A percentile compares a stretch with the other conserved stretches of the same genome.
Conservation (phyloP, 2,329 filamentous ascomycete species). For the Alternaria ventricosa region DNA sequence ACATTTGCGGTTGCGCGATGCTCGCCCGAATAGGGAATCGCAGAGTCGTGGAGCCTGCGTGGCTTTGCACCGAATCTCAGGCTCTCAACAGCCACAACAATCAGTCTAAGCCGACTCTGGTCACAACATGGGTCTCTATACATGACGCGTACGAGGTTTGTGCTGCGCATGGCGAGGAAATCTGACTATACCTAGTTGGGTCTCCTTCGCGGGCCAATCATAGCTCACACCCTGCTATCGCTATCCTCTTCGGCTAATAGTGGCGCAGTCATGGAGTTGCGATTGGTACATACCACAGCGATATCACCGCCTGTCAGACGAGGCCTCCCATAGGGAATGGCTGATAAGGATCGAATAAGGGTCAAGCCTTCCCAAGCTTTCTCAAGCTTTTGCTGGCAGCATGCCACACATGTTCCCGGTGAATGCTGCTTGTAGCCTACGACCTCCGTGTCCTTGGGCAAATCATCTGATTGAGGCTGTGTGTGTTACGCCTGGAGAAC, state of each 20-base stretch:
- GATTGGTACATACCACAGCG: conserved; percentile 5
- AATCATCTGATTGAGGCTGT: background rate
- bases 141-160: background rate
- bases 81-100: background rate
- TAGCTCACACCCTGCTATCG: background rate
- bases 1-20: background rate
- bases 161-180: background rate
- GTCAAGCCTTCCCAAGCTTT: conserved; percentile 1
- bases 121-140: background rate
- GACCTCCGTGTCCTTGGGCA: background rate
- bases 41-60: background rate
- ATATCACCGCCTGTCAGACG: background rate
- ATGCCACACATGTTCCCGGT: background rate
- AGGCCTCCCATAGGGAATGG: background rate
- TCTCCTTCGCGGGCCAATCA: conserved; percentile 27
- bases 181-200: conserved; percentile 18
- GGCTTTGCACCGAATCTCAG: background rate
- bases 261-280: background rate
- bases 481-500: rapidly evolving
- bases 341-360: background rate
- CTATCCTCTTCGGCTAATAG: background rate
- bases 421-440: background rate
- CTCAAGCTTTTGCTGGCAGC: background rate
- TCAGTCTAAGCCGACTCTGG: background rate
- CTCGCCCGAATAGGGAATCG: conserved; percentile 6